A percentile compares a stretch with the other conserved stretches of the same genome.
phyloP scores from a whole-genome alignment of 306 rosid species.

The Trichosanthes cucumerina region DNA sequence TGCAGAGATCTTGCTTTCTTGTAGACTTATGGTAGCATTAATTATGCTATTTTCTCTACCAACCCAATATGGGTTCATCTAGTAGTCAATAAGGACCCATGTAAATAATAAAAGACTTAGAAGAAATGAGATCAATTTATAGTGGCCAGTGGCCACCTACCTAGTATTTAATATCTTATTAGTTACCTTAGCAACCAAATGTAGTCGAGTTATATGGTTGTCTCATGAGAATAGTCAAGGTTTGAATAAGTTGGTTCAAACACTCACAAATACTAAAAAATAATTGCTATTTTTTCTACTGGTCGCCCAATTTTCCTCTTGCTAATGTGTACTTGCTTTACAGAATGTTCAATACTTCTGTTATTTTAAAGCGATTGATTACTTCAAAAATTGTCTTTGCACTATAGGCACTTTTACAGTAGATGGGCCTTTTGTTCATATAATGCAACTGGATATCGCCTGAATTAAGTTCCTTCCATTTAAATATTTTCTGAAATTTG shows the following conservation, averaged over 20 bases:
- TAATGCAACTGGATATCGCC: not conserved
- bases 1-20: not conserved
- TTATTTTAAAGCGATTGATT: not conserved
- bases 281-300: not conserved
- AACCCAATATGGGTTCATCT: too few species aligned
- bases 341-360: not conserved
- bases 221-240: too few species aligned
- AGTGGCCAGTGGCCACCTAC: too few species aligned
- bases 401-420: not conserved
- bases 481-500: not conserved
- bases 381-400: not conserved
- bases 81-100: too few species aligned
- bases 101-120: too few species aligned
- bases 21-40: not conserved
- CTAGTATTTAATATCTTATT: too few species aligned
- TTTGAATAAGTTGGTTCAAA: too few species aligned
- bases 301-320: not conserved
- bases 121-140: too few species aligned
- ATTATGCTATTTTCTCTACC: not conserved
- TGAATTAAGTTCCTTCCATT: not conserved
- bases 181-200: too few species aligned
- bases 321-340: not conserved
- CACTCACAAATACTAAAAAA: too few species aligned
- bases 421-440: not conserved
- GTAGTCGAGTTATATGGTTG: too few species aligned